Evolutionary conservation across 2,329 filamentous ascomycete species (phyloP).

Genomic region (Pleurostoma richardsiae): DNA sequence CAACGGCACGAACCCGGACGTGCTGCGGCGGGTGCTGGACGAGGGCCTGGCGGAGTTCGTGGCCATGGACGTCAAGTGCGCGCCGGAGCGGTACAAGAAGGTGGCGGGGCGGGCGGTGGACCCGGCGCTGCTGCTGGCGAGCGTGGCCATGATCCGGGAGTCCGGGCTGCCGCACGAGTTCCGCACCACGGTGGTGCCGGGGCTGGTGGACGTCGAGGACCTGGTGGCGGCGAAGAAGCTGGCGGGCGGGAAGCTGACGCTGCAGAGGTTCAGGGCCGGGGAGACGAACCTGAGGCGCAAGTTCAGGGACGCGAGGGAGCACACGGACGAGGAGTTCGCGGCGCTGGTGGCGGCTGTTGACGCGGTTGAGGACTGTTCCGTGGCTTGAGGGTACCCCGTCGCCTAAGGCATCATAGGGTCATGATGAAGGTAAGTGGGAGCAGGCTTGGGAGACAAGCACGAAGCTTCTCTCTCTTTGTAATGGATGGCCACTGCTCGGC

Average conservation of each 20-base stretch:
- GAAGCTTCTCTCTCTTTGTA: no score
- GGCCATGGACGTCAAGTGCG: not conserved
- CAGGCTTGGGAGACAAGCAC: no score
- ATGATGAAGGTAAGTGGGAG: no score
- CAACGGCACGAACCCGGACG: not conserved
- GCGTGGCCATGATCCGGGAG: not conserved
- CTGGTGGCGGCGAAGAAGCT: not conserved
- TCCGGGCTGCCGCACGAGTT: not conserved
- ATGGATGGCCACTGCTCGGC: no score
- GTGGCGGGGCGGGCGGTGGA: not conserved
- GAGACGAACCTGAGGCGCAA: not conserved
- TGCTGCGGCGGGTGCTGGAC: not conserved
- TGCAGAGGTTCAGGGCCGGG: not conserved
- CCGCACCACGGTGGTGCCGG: slow-evolving; percentile 1
- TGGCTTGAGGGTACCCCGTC: no score
- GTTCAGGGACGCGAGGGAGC: not conserved
- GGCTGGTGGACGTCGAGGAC: not conserved
- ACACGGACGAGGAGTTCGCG: not conserved
- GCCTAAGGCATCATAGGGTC: no score
- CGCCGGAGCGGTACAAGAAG: not conserved
- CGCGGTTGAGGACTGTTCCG: no score
- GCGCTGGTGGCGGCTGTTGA: not conserved
- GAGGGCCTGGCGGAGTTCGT: not conserved
- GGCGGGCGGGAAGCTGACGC: not conserved
- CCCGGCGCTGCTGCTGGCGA: not conserved